Evolutionary conservation across 495 filamentous ascomycete species (phyloP).

Genomic region (Annulohypoxylon nitens): DNA sequence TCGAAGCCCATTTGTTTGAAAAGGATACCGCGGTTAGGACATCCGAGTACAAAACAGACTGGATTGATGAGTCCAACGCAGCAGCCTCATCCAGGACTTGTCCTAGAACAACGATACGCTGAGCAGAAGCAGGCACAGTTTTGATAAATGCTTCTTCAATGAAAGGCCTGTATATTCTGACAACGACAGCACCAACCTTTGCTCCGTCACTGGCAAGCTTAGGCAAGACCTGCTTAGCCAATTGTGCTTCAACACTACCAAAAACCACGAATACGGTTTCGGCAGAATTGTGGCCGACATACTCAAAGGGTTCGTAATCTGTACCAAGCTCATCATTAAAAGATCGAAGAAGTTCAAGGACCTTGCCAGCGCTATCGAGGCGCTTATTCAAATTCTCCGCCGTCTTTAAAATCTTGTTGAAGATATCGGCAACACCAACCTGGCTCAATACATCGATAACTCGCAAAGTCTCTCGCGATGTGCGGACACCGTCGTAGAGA

Average conservation of each 20-base stretch:
- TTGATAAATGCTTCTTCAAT: constrained; percentile 92
- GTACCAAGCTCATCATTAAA: constrained; percentile 96
- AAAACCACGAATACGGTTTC: constrained; percentile 90
- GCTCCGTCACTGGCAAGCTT: constrained; percentile 76
- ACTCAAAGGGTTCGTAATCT: constrained; percentile 92
- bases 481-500: constrained; percentile 90
- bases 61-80: constrained; percentile 76
- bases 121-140: constrained; percentile 78
- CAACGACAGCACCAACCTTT: constrained; percentile 87
- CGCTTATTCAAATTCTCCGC: constrained; percentile 75
- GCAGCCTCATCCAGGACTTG: constrained; percentile 66
- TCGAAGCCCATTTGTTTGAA: constrained; percentile 70
- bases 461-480: constrained; percentile 85
- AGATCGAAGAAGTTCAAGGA: constrained; percentile 77
- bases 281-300: constrained; percentile 83
- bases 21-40: constrained; percentile 88
- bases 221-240: constrained; percentile 84
- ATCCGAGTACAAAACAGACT: constrained; percentile 89
- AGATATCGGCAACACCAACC: constrained; percentile 74
- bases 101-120: constrained; percentile 76
- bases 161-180: constrained; percentile 94
- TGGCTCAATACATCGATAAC: constrained; percentile 88
- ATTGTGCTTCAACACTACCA: constrained; percentile 87
- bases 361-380: constrained; percentile 78
- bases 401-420: constrained; percentile 73